Base-by-base conservation (phyloP, 1,139 yeast species). In the Arxiozyma slooffiae region DNA sequence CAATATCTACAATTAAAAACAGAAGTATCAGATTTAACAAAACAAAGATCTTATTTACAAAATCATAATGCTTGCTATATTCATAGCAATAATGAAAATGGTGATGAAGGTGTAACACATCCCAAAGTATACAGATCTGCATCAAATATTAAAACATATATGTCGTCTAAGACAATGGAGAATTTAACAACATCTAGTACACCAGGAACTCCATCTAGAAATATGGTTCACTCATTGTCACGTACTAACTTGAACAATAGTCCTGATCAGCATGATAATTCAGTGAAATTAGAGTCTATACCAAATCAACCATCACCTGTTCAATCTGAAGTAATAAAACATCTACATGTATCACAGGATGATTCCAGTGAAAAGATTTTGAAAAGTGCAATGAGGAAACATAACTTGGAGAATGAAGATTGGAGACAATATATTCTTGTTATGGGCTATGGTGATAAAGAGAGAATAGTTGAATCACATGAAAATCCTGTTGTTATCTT, bases 401-500 rank as follows among this genome's bases (percentile, higher is more conserved):
- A 90, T 69, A 84, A 82, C 56, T 77, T 92, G 51, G 81, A 81
- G 30, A 79, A 82, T 40, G 84, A 80, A 49, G 96, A 89, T 64
- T 86, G 96, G 94, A 77, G 85, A 50, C 85, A 87, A 59, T 90
- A 89, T 63, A 96, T 92, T 1, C 72, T 92, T 51, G 90, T 90
- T 26, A 86, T 92, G 17, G 86, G 95, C 63, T 89, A 88, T 65
- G 96, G 94, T 20, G 96, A 89, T 64, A 84, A 85, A 61, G 97
- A 92, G 62, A 73, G 97, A 23, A 81, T 89, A 18, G 70, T 92
- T 47, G 88, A 86, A 46, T 73, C 86, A 57, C 87, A 87, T 38
- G 98, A 92, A 62, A 85, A 82, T 64, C 98, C 98, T 0, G 92
- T 90, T 17, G 75, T 80, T 34, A 82, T 90, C n/a, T 88, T 88